Base-by-base conservation (phyloP, 164 flowering plant species). In the Chimonanthus salicifolius region DNA sequence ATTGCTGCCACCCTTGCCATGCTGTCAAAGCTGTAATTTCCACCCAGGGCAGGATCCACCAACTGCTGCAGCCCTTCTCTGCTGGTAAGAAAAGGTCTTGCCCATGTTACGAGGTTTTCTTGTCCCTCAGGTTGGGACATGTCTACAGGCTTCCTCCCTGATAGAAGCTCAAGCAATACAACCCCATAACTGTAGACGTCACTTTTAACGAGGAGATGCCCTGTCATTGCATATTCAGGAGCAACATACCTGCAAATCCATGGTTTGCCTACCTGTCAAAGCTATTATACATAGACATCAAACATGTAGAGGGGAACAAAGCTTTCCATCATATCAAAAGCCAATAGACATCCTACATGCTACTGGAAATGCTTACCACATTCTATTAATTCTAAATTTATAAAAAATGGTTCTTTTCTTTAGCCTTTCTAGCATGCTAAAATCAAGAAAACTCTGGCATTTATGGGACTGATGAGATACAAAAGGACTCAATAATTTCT, bases 121-220 rank as follows among this genome's bases (percentile, higher is more conserved):
- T 89, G 90, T 79, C 98, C 95, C 65, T 74, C 88, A 77, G 97
- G 83, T 75, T 85, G 94, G 68, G 91, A 84, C 98, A 94, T 91
- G 78, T 94, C 98, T 10, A 94, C 94, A 16, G 98, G 97, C 74
- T 86, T 86, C 78, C 95, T 86, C 49, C 98, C 97, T 0, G 97
- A 78, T 21, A 94, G 88, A 82, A 94, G 94, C 80, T 91, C 98
- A 58, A 93, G 85, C 65, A 93, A 82, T 70, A 93, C 98, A 58
- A 93, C 98, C 15, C 98, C 98, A 72, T 88, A 93, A 74, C 98
- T 93, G 66, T 93, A 93, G 4, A 93, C 98, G 77, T 93, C 97
- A 77, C 97, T 93, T 80, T 93, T 91, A 65, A 93, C 96, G 9
- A 93, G 96, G 58, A 93, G 81, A 80, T 93, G 98, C 51, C 98